These are phyloP conservation scores for Heimioporus sp. DNA, from an alignment of 768 basidiomycete genomes.

Conservation along the genomic window DNA sequence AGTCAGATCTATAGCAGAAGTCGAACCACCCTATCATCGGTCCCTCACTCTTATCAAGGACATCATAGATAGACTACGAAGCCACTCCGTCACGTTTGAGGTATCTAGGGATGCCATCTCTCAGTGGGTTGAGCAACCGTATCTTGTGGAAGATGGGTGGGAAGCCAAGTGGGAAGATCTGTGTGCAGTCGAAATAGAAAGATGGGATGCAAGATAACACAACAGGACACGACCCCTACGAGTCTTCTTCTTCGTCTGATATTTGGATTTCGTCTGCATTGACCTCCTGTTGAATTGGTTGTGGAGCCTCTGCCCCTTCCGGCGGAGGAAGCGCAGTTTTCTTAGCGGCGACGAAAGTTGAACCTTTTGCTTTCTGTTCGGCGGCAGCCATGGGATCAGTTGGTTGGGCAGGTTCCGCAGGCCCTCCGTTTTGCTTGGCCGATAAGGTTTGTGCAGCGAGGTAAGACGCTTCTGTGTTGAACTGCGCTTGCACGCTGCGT, in stretches of 20 bases:
- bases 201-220: constrained; percentile 48
- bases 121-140: constrained; percentile 69
- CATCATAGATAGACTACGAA: constrained; percentile 56
- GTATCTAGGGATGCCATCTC: constrained; percentile 59
- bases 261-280: constrained; percentile 89
- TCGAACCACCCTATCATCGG: constrained; percentile 66
- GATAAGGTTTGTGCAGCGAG: constrained; percentile 87
- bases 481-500: constrained; percentile 96
- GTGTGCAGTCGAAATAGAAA: constrained; percentile 72
- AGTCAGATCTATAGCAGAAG: constrained; percentile 56
- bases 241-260: constrained; percentile 81
- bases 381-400: constrained; percentile 88
- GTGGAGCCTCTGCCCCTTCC: constrained; percentile 39
- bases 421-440: constrained; percentile 53
- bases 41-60: constrained; percentile 56
- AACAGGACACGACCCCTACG: constrained; percentile 34
- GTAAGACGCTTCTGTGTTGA: constrained; percentile 96
- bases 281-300: constrained; percentile 24
- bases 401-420: constrained; percentile 41
- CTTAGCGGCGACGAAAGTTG: constrained; percentile 78
- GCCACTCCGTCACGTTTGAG: constrained; percentile 69
- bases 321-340: constrained; percentile 42
- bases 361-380: constrained; percentile 67
- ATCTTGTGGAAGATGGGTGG: constrained; percentile 69
- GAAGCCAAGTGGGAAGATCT: constrained; percentile 74